These are phyloP conservation scores for Leucocoprinus leucothites DNA, from an alignment of 768 basidiomycete species.

Conservation along the genomic window DNA sequence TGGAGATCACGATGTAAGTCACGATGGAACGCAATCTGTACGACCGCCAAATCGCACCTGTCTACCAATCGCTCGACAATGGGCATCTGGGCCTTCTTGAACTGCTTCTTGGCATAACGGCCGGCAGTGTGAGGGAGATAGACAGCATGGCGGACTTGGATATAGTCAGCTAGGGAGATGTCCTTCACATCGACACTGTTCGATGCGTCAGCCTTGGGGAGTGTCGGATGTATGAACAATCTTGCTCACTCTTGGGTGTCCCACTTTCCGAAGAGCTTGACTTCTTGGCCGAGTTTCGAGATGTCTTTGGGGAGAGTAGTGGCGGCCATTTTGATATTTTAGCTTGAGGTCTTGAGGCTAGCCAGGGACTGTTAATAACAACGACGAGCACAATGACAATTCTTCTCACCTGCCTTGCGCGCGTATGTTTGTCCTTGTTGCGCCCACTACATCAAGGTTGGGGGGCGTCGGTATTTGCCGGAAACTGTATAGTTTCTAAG, in stretches of 20 bases:
- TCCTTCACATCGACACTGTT: constrained; percentile 96
- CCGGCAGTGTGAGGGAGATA: constrained; percentile 99
- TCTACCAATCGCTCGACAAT: constrained; percentile 99
- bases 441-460: constrained; percentile 42
- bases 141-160: constrained; percentile 97
- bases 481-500: constrained; percentile 42
- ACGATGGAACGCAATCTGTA: not conserved
- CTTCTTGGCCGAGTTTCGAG: constrained; percentile 76
- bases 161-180: constrained; percentile 98
- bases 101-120: constrained; percentile 99
- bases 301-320: constrained; percentile 82
- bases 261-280: constrained; percentile 99
- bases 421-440: constrained; percentile 49
- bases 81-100: constrained; percentile 99
- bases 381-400: constrained; percentile 27
- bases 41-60: constrained; percentile 53
- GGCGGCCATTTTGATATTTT: constrained; percentile 49
- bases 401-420: constrained; percentile 29
- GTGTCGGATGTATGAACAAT: not conserved
- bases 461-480: constrained; percentile 35
- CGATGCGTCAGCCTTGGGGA: constrained; percentile 8
- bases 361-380: constrained; percentile 21
- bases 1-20: not conserved
- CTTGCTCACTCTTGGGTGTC: constrained; percentile 89
- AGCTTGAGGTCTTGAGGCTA: constrained; percentile 28